Base-by-base conservation (phyloP, 2,329 filamentous ascomycete genomes). In the Phoma sp. region DNA sequence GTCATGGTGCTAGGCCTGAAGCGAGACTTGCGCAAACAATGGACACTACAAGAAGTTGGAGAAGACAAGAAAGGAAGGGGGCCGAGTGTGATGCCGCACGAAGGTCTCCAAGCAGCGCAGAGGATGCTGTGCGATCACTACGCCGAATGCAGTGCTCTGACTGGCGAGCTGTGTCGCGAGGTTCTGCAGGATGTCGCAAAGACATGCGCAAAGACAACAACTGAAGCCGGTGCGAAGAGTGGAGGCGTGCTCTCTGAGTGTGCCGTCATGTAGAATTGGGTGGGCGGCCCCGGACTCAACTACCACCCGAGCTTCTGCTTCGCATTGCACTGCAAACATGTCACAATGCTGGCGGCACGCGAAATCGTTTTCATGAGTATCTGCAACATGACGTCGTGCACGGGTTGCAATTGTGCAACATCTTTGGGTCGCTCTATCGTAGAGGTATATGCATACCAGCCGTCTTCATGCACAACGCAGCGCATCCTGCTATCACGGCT, bases 81-180 rank as follows among this genome's bases (percentile, higher is more conserved):
- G 40, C 64, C 62, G 60, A 68, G 63, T 78, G 80, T 84, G 60
- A 74, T 85, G 81, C 76, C 81, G 66, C 71, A 84, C 40, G 80
- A 82, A 61, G 80, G 74, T 2, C 41, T 82, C 6, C 68, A 72
- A 13, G 61, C 84, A 6, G 84, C 85, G 15, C 84, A 85, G 62
- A 81, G 84, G 62, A 81, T 87, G 74, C 76, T 84, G 22, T 85
- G 82, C 68, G 85, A 88, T 75, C 76, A 79, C 32, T 88, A 88
- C 71, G 85, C 84, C 3, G 85, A 88, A 66, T 88, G 85, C 61
- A 86, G 83, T 57, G 84, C 85, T 36, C 33, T 83, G 35, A 87
- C 85, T 6, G 85, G 85, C 3, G 82, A 87, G 72, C 72, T 88
- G 35, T 82, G 85, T 60, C 75, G 76, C 29, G 81, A 87, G 69